Evolutionary conservation across 2,329 filamentous ascomycete species (phyloP).

Genomic region (Ophiostoma tasmaniense): DNA sequence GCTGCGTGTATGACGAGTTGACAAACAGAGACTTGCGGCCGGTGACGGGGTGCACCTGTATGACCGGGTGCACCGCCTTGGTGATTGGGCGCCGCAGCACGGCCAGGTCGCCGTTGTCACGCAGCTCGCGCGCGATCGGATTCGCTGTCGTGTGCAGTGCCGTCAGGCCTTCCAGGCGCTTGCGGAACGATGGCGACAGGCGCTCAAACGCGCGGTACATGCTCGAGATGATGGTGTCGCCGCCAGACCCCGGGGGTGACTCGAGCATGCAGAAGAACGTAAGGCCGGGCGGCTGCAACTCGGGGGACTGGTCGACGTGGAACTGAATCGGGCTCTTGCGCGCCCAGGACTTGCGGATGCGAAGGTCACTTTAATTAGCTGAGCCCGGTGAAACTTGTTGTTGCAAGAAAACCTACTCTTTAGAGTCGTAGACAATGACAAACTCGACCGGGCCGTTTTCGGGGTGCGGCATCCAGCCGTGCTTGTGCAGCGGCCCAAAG

Average conservation of each 20-base stretch:
- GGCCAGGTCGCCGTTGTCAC: slow-evolving; percentile 23
- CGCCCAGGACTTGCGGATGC: slow-evolving; percentile 23
- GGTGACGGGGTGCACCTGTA: slow-evolving; percentile 72
- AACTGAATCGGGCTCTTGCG: slow-evolving; percentile 23
- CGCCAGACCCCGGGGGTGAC: slow-evolving; percentile 60
- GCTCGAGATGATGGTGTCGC: slow-evolving; percentile 72
- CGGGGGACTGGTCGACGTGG: slow-evolving; percentile 32
- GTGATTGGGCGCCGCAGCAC: slow-evolving; percentile 38
- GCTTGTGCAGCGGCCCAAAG: slow-evolving; percentile 23
- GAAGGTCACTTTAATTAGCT: slow-evolving; percentile 16
- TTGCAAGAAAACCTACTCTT: slow-evolving; percentile 12
- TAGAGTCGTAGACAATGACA: slow-evolving; percentile 23
- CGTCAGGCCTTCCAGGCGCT: slow-evolving; percentile 68
- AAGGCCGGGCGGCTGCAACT: slow-evolving; percentile 79
- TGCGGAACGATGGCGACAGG: slow-evolving; percentile 68
- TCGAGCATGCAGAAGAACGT: slow-evolving; percentile 88
- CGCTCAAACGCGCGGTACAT: slow-evolving; percentile 64
- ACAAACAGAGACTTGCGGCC: slow-evolving; percentile 78
- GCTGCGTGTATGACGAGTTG: slow-evolving; percentile 49
- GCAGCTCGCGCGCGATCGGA: slow-evolving; percentile 21
- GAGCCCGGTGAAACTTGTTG: too few species aligned
- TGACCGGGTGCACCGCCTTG: slow-evolving; percentile 64
- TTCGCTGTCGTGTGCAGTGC: slow-evolving; percentile 52
- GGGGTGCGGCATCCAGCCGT: slow-evolving; percentile 23
- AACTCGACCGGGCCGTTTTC: slow-evolving; percentile 22